A percentile compares a stretch with the other conserved stretches of the same genome.
These are phyloP conservation scores for Syzygium aqueum DNA, from an alignment of 345 rosid genomes.

Conservation along the genomic window DNA sequence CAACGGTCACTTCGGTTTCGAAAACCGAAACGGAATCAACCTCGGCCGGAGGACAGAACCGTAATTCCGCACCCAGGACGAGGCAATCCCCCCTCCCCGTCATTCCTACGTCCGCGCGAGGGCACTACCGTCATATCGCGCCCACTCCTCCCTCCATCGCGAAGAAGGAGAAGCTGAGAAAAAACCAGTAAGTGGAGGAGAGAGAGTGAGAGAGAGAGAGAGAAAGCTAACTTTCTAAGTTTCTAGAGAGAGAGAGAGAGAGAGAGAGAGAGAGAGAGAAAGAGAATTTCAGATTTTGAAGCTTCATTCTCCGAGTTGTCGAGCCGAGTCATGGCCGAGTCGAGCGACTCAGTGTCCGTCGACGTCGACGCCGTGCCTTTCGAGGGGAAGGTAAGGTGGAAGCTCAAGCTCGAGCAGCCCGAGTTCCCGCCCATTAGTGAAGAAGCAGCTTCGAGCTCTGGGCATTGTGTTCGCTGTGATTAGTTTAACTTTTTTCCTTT, in stretches of 20 bases:
- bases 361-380: constrained; percentile 33
- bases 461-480: neutral
- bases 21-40: neutral
- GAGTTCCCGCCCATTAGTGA: neutral
- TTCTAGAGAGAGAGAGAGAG: neutral
- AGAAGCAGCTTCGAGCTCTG: neutral
- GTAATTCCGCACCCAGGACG: neutral
- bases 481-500: neutral
- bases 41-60: neutral
- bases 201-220: neutral
- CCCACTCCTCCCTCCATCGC: neutral
- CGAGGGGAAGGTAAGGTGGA: constrained; percentile 40
- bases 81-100: neutral
- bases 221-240: neutral
- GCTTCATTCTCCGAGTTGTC: neutral
- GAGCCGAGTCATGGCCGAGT: constrained; percentile 31
- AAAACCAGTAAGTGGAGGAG: neutral
- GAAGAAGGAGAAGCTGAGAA: neutral
- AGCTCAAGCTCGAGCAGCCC: neutral
- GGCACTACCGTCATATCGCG: neutral
- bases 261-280: neutral
- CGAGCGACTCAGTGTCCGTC: constrained; percentile 41
- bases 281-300: neutral
- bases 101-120: neutral
- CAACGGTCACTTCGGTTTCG: neutral